phyloP scores from a whole-genome alignment of 2,329 filamentous ascomycete genomes.

The Aphanocladium album region DNA sequence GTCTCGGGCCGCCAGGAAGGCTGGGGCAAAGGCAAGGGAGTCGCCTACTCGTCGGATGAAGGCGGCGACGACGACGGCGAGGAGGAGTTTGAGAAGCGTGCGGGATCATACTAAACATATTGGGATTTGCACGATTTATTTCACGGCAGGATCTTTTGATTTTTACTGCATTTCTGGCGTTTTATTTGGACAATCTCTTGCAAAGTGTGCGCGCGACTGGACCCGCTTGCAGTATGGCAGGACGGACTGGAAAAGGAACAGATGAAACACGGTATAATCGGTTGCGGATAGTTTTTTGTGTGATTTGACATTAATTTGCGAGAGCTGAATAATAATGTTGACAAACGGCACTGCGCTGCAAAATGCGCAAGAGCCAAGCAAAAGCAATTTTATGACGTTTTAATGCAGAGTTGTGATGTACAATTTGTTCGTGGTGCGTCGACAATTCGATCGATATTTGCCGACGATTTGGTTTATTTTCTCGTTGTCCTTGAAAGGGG shows the following conservation, averaged over 20 bases:
- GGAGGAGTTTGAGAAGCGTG: conserved; percentile 27
- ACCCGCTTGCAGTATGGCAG: neutral
- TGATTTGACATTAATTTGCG: neutral
- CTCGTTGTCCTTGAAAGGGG: too few relatives aligned
- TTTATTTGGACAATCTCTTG: neutral
- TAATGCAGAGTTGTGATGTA: neutral
- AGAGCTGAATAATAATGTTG: neutral
- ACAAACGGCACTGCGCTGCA: neutral
- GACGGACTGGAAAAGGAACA: neutral
- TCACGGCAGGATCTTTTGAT: neutral
- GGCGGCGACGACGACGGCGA: conserved; percentile 27
- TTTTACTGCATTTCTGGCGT: neutral
- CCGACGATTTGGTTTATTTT: neutral
- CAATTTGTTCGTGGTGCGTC: neutral
- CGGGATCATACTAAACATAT: conserved; percentile 38
- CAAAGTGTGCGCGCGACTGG: neutral
- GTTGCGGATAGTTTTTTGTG: neutral
- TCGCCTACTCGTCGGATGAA: conserved; percentile 33
- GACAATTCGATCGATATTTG: neutral
- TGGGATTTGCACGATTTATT: too few relatives aligned
- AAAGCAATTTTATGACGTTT: neutral
- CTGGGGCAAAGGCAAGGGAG: conserved; percentile 47
- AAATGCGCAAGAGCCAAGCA: neutral
- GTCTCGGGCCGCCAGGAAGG: conserved; percentile 21
- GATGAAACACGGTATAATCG: neutral